Conservation (phyloP, 331 rosid species). For the Malus hybrid region DNA sequence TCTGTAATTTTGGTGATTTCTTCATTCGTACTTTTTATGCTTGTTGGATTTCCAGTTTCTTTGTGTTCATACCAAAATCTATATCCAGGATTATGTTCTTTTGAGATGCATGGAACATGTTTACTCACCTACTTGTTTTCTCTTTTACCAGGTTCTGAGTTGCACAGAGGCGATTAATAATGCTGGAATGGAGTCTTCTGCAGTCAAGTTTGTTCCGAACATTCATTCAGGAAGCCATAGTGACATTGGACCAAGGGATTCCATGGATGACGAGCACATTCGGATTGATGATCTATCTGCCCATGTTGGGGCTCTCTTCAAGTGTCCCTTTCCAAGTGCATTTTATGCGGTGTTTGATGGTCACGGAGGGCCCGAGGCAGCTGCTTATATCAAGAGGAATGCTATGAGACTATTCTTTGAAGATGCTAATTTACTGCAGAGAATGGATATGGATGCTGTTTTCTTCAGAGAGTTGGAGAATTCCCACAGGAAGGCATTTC, state of each 20-base stretch:
- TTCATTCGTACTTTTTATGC: background rate
- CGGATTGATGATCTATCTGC: slow-evolving; percentile 68
- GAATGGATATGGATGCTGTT: slow-evolving; percentile 38
- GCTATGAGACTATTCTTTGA: slow-evolving; percentile 72
- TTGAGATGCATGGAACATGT: background rate
- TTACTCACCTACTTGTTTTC: background rate
- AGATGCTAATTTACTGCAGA: slow-evolving; percentile 55
- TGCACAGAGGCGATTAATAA: slow-evolving; percentile 44
- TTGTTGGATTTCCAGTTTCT: background rate
- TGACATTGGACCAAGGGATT: slow-evolving; percentile 60
- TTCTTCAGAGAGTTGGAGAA: slow-evolving; percentile 57
- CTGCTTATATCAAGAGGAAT: slow-evolving; percentile 67
- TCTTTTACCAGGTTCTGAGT: slow-evolving; percentile 40
- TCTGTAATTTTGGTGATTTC: background rate
- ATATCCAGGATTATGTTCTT: background rate
- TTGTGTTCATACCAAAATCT: background rate
- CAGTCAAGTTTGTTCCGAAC: slow-evolving; percentile 45
- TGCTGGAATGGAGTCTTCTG: slow-evolving; percentile 35
- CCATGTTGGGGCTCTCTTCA: slow-evolving; percentile 47
- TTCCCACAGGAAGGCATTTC: slow-evolving; percentile 67
- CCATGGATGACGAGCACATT: slow-evolving; percentile 93
- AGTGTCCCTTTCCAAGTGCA: slow-evolving; percentile 46
- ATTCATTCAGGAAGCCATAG: slow-evolving; percentile 73
- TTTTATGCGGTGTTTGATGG: slow-evolving; percentile 96
- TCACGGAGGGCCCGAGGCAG: slow-evolving; percentile 89